These are phyloP conservation scores for Candida hungchunana DNA, from an alignment of 805 yeast species.

Conservation along the genomic window DNA sequence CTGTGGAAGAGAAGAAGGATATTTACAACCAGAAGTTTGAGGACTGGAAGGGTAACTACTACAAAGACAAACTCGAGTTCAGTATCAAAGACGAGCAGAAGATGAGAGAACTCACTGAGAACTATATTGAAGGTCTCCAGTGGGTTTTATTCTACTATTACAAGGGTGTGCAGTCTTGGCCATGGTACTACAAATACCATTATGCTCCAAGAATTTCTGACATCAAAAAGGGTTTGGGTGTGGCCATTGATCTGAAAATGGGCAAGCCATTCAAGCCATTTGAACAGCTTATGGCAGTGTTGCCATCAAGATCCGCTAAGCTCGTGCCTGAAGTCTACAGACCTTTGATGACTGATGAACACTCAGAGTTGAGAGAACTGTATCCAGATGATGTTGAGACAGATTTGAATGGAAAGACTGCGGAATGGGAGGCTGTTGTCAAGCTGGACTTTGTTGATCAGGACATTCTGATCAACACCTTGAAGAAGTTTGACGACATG, in stretches of 20 bases:
- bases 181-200: conserved; percentile 88
- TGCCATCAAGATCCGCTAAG: conserved; percentile 84
- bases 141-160: conserved; percentile 95
- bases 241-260: conserved; percentile 55
- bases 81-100: conserved; percentile 52
- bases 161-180: conserved; percentile 91
- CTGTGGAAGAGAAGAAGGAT: conserved; percentile 45
- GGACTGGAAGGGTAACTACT: conserved; percentile 83
- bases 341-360: conserved; percentile 77
- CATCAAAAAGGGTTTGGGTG: conserved; percentile 65
- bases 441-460: conserved; percentile 89
- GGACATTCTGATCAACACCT: conserved; percentile 62
- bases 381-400: conserved; percentile 85
- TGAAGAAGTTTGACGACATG: conserved; percentile 58
- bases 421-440: conserved; percentile 97
- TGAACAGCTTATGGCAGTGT: conserved; percentile 87
- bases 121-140: conserved; percentile 90
- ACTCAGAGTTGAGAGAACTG: conserved; percentile 84
- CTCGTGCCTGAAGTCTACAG: conserved; percentile 78
- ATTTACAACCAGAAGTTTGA: conserved; percentile 71
- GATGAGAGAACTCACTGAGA: conserved; percentile 62
- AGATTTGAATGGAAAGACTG: conserved; percentile 92
- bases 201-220: conserved; percentile 95
- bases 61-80: conserved; percentile 73
- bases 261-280: conserved; percentile 87